phyloP scores from a whole-genome alignment of 2,329 filamentous ascomycete genomes.

The Aspergillus sp. region DNA sequence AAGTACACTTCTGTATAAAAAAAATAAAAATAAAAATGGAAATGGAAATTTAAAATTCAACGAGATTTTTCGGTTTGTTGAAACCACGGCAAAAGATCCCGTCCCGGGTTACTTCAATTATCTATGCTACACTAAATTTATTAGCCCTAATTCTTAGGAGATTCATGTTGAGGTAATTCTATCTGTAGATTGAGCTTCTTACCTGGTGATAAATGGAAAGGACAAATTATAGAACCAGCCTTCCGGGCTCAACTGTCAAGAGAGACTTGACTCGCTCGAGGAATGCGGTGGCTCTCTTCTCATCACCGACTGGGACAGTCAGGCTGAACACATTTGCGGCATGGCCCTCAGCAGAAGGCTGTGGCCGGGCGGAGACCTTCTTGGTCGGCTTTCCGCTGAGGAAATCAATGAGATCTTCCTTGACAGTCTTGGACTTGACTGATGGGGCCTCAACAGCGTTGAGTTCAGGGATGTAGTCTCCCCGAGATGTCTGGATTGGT shows the following conservation, averaged over 20 bases:
- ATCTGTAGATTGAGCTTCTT: no score
- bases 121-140: no score
- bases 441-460: conserved; percentile 41
- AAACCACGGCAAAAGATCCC: no score
- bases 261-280: conserved; percentile 80
- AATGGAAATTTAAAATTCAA: conserved; percentile 8
- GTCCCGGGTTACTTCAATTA: no score
- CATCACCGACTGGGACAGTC: conserved; percentile 72
- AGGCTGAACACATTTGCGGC: conserved; percentile 77
- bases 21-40: conserved; percentile 13
- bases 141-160: no score
- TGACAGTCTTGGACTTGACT: conserved; percentile 35
- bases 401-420: conserved; percentile 79
- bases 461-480: conserved; percentile 68
- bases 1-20: conserved; percentile 5
- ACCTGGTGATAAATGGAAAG: conserved; percentile 3
- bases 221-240: conserved; percentile 54
- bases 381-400: conserved; percentile 51
- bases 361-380: conserved; percentile 23
- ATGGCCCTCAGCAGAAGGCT: conserved; percentile 37
- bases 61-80: not conserved
- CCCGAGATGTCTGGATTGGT: conserved; percentile 46
- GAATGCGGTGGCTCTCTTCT: conserved; percentile 75
- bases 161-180: no score
- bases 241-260: conserved; percentile 73